Conservation (phyloP, 2,329 filamentous ascomycete species). For the Cordyceps javanica region DNA sequence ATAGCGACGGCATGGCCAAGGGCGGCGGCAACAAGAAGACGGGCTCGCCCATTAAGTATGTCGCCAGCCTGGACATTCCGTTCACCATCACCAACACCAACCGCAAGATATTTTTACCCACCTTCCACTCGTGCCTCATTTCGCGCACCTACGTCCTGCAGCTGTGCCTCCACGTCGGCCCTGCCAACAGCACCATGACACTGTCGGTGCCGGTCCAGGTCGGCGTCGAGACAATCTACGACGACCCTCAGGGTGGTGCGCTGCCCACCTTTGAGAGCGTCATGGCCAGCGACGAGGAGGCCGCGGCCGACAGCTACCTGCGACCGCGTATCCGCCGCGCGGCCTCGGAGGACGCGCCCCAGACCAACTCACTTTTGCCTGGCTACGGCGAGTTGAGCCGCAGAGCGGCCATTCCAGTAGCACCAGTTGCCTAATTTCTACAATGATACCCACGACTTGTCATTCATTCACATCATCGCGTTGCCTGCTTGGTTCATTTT, state of each 20-base stretch:
- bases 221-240: slow-evolving; percentile 34
- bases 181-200: slow-evolving; percentile 36
- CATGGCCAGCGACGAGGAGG: slow-evolving; percentile 34
- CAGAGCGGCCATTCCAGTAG: slow-evolving; percentile 17
- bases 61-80: slow-evolving; percentile 40
- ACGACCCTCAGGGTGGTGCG: slow-evolving; percentile 27
- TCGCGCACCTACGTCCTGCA: slow-evolving; percentile 50
- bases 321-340: slow-evolving; percentile 33
- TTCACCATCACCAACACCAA: slow-evolving; percentile 40
- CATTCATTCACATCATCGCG: not conserved
- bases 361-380: slow-evolving; percentile 30
- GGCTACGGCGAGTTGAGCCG: slow-evolving; percentile 31
- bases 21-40: slow-evolving; percentile 16
- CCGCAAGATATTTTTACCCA: slow-evolving; percentile 48
- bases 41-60: slow-evolving; percentile 32
- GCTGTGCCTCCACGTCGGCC: slow-evolving; percentile 37
- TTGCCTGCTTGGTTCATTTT: not conserved
- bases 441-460: slow-evolving; percentile 10
- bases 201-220: slow-evolving; percentile 47
- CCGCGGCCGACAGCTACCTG: slow-evolving; percentile 38
- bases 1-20: slow-evolving; percentile 30
- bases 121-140: slow-evolving; percentile 52
- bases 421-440: slow-evolving; percentile 6
- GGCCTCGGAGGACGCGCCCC: slow-evolving; percentile 25
- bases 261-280: slow-evolving; percentile 46